Conservation (phyloP, 352 stramenopile species). For the Pythium plurisporium region DNA sequence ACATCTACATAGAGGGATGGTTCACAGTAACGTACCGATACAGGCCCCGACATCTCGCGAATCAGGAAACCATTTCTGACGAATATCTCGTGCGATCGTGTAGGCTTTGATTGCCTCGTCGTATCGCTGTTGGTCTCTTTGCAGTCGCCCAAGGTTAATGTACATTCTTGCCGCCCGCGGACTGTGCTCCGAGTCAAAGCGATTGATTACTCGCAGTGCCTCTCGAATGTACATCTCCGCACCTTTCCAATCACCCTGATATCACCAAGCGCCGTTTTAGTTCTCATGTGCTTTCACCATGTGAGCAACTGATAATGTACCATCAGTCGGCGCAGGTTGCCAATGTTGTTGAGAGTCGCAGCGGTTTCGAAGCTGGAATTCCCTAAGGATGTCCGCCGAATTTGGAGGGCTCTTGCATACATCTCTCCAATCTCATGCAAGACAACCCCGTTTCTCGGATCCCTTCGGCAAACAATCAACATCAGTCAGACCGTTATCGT, state of each 20-base stretch:
- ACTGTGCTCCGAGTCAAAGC: constrained; percentile 77
- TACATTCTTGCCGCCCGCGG: constrained; percentile 62
- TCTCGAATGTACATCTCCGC: constrained; percentile 74
- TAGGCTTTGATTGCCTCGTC: constrained; percentile 61
- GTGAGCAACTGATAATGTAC: constrained; percentile 22
- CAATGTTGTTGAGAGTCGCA: constrained; percentile 79
- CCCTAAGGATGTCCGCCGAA: constrained; percentile 62
- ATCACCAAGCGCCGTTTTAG: not conserved
- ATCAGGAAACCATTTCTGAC: constrained; percentile 63
- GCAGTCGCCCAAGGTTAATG: constrained; percentile 73
- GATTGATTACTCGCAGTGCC: constrained; percentile 66
- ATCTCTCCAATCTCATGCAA: constrained; percentile 55
- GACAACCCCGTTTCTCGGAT: constrained; percentile 28
- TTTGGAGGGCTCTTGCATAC: constrained; percentile 58
- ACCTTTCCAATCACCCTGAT: constrained; percentile 52
- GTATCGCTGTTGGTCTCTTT: constrained; percentile 73
- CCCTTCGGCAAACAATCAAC: not conserved
- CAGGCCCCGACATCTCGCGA: constrained; percentile 78
- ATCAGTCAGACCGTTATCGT: not conserved
- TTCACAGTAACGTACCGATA: too few relatives aligned
- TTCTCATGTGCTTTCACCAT: not conserved
- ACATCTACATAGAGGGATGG: too few relatives aligned
- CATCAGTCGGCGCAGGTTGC: constrained; percentile 72
- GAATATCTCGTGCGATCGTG: constrained; percentile 64
- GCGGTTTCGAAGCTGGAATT: constrained; percentile 79